Percentiles rank a stretch among this genome's conserved stretches.
These are phyloP conservation scores for Curvularia hawaiiensis DNA, from an alignment of 2,329 filamentous ascomycete species.

Conservation along the genomic window DNA sequence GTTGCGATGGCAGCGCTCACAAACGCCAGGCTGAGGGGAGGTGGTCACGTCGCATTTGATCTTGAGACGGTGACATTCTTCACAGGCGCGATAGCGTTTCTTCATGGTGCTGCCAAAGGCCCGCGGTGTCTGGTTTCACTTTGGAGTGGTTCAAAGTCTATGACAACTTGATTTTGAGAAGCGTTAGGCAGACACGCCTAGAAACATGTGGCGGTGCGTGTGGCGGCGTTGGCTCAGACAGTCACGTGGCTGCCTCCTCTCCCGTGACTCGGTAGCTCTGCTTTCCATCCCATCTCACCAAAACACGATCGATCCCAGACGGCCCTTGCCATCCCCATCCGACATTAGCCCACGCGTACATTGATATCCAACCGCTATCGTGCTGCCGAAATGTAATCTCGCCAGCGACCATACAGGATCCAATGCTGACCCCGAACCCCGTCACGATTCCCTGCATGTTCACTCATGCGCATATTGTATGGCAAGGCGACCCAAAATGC, in stretches of 20 bases:
- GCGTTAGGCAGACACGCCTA: not conserved
- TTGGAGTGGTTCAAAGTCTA: conserved; percentile 1
- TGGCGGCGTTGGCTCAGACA: not conserved
- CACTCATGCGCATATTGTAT: not conserved
- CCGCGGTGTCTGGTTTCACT: not conserved
- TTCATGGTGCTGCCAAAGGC: conserved; percentile 16
- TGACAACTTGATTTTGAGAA: conserved; percentile 10
- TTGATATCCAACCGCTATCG: not conserved
- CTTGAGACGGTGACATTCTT: conserved; percentile 38
- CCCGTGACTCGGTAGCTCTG: not conserved
- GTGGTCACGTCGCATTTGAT: conserved; percentile 37
- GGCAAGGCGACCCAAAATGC: not conserved
- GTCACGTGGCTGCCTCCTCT: not conserved
- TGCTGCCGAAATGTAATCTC: not conserved
- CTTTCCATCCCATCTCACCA: not conserved
- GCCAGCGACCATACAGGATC: not conserved
- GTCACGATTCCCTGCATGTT: not conserved
- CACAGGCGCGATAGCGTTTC: conserved; percentile 35
- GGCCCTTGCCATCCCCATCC: not conserved
- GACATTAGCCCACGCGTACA: not conserved
- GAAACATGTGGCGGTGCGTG: not conserved
- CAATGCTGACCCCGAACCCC: not conserved
- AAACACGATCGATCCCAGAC: not conserved
- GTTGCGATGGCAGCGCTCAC: conserved; percentile 34
- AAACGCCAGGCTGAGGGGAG: conserved; percentile 16